Base-by-base conservation (phyloP, 257 asterid genomes). In the Rehmannia glutinosa region DNA sequence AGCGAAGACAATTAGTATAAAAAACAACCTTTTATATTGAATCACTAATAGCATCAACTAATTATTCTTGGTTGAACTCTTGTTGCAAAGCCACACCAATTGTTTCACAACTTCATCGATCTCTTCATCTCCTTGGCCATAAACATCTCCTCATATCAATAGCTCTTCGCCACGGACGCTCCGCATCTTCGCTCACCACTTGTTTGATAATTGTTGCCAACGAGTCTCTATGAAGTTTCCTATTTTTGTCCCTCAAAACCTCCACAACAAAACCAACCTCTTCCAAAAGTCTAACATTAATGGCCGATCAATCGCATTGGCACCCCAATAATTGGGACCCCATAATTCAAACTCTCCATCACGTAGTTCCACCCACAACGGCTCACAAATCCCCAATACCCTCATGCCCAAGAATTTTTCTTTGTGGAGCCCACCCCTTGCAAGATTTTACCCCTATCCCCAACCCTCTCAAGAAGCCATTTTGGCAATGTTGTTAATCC, bases 301-400 rank as follows among this genome's bases (percentile, higher is more conserved):
- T 32, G 83, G 81, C 49, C 78, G 86, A 43, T 82, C 87, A 1
- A 79, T 59, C 16, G 84, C 80, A 78, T 73, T 0, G 82, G 83
- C 17, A 81, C 33, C 0, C 77, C 77, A 1, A 81, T 69, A 17
- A 81, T 74, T 3, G 86, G 84, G 10, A 82, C 82, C 7, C 84
- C 84, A 53, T 36, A 58, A 6, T 58, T 24, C 71, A 82, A 30
- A 43, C 84, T 67, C 45, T 82, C 84, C 49, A 73, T 5, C 1
- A 78, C 68, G 5, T 78, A 77, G 25, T 59, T 77, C 82, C 85
- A 80, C n/a, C n/a, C n/a, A n/a, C n/a, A n/a, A n/a, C n/a, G n/a
- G n/a, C n/a, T n/a, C n/a, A n/a, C n/a, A 77, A 77, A 9, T 81
- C 81, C 6, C 81, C 86, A 0, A 61, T 23, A 20, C 60, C 72